Conservation (phyloP, 2,329 filamentous ascomycete genomes). For the Xylaria sp. region DNA sequence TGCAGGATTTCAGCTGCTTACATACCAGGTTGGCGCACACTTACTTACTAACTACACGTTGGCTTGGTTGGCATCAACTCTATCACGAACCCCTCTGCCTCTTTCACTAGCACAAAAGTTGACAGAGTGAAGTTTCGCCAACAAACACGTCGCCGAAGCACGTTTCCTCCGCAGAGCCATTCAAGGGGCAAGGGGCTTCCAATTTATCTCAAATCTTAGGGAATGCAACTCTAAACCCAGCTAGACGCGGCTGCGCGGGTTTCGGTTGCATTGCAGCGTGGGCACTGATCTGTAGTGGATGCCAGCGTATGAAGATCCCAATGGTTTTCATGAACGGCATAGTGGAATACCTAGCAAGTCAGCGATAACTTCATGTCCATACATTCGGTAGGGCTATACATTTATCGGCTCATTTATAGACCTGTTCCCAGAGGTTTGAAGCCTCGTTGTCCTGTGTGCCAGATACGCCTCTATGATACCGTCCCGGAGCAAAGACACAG, state of each 20-base stretch:
- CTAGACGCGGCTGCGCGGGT: conserved; percentile 8
- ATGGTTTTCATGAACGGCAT: conserved; percentile 5
- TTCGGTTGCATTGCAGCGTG: conserved; percentile 18
- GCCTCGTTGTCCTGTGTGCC: no score
- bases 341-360: background rate
- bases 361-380: background rate
- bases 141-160: no score
- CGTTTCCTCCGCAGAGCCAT: no score
- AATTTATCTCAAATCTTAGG: conserved; percentile 11
- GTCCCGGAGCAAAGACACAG: background rate
- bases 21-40: no score
- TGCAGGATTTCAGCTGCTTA: background rate
- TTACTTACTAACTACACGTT: background rate
- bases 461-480: background rate
- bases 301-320: conserved; percentile 22
- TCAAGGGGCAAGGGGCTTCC: conserved; percentile 4
- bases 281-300: conserved; percentile 16
- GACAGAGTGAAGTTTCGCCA: no score
- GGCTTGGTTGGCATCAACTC: no score
- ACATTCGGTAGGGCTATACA: no score
- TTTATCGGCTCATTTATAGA: no score
- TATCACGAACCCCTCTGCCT: no score
- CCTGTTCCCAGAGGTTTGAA: no score
- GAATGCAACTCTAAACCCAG: conserved; percentile 17
- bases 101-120: no score